phyloP scores from a whole-genome alignment of 116 monocot genomes.

The Papilionanthe hybrid region DNA sequence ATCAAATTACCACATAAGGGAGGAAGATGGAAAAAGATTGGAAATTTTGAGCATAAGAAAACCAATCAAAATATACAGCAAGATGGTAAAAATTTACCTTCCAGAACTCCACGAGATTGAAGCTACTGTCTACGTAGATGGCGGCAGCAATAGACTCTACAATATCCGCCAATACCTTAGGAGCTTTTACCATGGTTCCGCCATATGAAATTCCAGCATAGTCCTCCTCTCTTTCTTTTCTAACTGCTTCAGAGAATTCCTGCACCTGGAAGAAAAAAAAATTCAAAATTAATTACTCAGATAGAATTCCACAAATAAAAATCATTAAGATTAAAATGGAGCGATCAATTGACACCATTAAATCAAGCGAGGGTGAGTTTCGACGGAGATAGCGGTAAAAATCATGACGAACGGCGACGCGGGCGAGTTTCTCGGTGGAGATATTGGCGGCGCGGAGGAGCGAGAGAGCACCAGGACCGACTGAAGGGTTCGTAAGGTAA shows the following conservation, averaged over 20 bases:
- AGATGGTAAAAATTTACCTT: not conserved
- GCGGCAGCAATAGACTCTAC: conserved; percentile 51
- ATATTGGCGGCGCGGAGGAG: conserved; percentile 40
- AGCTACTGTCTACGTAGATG: conserved; percentile 43
- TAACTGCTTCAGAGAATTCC: conserved; percentile 24
- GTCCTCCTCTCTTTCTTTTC: conserved; percentile 24
- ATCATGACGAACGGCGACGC: conserved; percentile 25
- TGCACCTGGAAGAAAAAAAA: conserved; percentile 23
- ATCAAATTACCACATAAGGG: not conserved
- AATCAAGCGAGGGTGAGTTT: conserved; percentile 9
- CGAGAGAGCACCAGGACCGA: conserved; percentile 22
- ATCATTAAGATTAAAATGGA: not conserved
- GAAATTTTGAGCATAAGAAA: not conserved
- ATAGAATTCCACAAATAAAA: conserved; percentile 3
- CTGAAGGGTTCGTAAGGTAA: conserved; percentile 18
- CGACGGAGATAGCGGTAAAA: conserved; percentile 31
- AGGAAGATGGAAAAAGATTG: not conserved
- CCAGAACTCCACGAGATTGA: conserved; percentile 28
- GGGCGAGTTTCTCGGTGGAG: conserved; percentile 42
- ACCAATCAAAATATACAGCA: not conserved
- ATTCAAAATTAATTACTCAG: not conserved
- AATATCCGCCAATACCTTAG: conserved; percentile 54
- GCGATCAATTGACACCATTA: not conserved
- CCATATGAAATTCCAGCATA: conserved; percentile 24
- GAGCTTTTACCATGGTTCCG: conserved; percentile 34